These are phyloP conservation scores for Chimonanthus praecox DNA, from an alignment of 164 flowering plant species.

Conservation along the genomic window DNA sequence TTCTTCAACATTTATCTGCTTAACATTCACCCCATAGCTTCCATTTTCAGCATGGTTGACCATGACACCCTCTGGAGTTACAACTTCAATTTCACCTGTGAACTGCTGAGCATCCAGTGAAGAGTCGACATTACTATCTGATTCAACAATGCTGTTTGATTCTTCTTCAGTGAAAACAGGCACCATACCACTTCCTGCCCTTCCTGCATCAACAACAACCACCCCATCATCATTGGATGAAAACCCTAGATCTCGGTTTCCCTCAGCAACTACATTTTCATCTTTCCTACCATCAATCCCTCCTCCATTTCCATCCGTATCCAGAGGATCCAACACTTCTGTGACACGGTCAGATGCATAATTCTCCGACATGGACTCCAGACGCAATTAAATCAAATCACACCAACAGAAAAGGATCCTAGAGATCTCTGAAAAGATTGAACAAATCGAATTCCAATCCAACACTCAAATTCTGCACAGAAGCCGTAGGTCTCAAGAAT, in stretches of 20 bases:
- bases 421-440: too few relatives aligned
- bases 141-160: slow-evolving; percentile 2
- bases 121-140: background rate
- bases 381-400: background rate
- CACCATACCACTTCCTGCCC: background rate
- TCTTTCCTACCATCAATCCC: background rate
- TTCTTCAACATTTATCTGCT: background rate
- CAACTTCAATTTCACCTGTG: slow-evolving; percentile 1
- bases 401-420: too few relatives aligned
- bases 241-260: slow-evolving; percentile 6
- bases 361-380: background rate
- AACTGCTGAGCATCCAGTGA: slow-evolving; percentile 6
- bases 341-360: background rate
- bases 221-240: slow-evolving; percentile 4
- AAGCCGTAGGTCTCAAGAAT: too few relatives aligned
- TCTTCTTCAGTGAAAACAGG: slow-evolving; percentile 12
- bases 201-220: background rate
- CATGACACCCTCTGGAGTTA: background rate
- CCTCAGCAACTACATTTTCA: background rate
- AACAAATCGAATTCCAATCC: too few relatives aligned
- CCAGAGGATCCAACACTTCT: background rate
- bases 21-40: background rate
- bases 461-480: too few relatives aligned
- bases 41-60: background rate
- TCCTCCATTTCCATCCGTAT: background rate